A percentile compares a stretch with the other conserved stretches of the same genome.
Conservation (phyloP, 257 asterid genomes). For the Datura wrightii region DNA sequence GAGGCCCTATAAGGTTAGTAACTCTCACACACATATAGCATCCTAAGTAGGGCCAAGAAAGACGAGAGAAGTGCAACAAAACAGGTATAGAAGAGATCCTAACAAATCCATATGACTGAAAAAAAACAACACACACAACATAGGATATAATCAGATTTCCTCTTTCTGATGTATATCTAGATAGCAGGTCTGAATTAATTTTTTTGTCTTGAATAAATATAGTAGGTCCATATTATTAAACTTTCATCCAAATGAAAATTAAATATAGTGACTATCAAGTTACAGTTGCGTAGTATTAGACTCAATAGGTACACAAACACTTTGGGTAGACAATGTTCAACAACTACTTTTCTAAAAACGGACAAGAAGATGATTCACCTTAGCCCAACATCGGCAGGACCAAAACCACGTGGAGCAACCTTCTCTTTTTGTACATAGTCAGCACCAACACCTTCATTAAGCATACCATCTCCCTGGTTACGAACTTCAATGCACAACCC, state of each 20-base stretch:
- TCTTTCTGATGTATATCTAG: background rate
- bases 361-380: slow-evolving; percentile 59
- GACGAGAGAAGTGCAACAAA: background rate
- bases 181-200: background rate
- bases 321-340: background rate
- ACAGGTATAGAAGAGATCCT: background rate
- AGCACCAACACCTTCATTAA: slow-evolving; percentile 95
- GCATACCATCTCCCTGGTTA: slow-evolving; percentile 77
- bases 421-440: slow-evolving; percentile 98
- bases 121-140: background rate
- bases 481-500: slow-evolving; percentile 71
- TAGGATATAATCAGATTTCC: background rate
- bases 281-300: background rate
- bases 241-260: slow-evolving; percentile 6
- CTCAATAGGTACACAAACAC: background rate
- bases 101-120: slow-evolving; percentile 22
- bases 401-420: slow-evolving; percentile 77
- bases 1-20: background rate
- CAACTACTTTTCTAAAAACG: slow-evolving; percentile 16
- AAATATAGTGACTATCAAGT: slow-evolving; percentile 11
- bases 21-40: background rate
- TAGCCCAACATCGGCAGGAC: slow-evolving; percentile 63
- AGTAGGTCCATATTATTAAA: background rate
- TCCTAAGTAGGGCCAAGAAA: background rate
- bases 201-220: background rate